Percentiles rank a stretch among this genome's conserved stretches.
phyloP scores from a whole-genome alignment of 202 grass and related monocot genomes.

The Zizania palustris region DNA sequence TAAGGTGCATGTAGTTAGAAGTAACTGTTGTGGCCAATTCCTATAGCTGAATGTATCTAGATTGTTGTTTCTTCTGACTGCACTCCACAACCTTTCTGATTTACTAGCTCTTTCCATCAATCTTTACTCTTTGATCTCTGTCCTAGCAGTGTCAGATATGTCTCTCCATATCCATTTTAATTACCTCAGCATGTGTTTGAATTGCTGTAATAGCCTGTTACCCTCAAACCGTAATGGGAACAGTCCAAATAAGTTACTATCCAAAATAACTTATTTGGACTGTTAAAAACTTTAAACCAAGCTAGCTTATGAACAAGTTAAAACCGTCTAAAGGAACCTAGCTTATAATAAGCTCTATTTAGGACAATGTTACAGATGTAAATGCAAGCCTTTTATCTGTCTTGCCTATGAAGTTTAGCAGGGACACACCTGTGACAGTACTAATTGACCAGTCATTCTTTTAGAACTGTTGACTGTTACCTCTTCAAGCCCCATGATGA shows the following conservation, averaged over 20 bases:
- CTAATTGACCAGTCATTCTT: background rate
- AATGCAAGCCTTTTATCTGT: background rate
- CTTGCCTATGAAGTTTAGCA: background rate
- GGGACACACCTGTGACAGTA: background rate
- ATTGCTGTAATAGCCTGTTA: slow-evolving; percentile 4
- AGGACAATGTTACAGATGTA: background rate
- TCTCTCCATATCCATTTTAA: slow-evolving; percentile 45
- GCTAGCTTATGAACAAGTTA: no score
- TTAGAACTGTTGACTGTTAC: background rate
- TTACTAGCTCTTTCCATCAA: background rate
- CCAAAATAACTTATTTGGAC: background rate
- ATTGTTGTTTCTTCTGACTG: slow-evolving; percentile 24
- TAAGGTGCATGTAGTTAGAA: slow-evolving; percentile 46
- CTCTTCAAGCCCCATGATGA: no score
- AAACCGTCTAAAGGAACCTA: background rate
- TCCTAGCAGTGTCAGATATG: slow-evolving; percentile 37
- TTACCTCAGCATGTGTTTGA: slow-evolving; percentile 27
- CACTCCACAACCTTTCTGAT: slow-evolving; percentile 13
- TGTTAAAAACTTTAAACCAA: no score
- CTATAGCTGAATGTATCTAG: slow-evolving; percentile 12
- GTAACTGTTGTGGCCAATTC: slow-evolving; percentile 45
- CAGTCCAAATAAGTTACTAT: no score
- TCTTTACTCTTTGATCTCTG: slow-evolving; percentile 35
- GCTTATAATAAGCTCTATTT: background rate
- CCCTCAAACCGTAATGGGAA: slow-evolving; percentile 21